Evolutionary conservation across 805 yeast genomes (phyloP), one percentile per base, ranked within the genome.

Genomic region (Candida sonorensis): DNA sequence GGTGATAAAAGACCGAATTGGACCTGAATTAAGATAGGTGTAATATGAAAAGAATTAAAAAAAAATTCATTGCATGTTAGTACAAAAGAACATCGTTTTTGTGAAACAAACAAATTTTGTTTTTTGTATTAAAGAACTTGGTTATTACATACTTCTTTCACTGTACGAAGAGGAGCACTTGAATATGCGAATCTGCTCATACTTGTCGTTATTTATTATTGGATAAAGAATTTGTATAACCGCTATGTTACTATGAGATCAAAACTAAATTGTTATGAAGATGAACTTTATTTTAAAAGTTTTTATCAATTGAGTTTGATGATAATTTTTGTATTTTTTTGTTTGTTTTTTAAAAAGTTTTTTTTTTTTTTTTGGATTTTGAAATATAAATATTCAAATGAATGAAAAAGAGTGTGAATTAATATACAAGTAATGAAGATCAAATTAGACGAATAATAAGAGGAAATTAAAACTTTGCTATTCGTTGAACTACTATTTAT

Each of bases 1-100:
- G 99, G 98, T 19, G 97, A 87, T 42, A 92, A 76, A 51, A 92
- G 77, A 42, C 99, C 98, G 69, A 92, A 94, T 69, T 92, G 98
- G 56, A 88, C 77, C 81, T 75, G 47, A 13, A 41, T 31, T 29
- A 30, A 36, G 15, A 33, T 37, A 35, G 36, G 38, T n/a, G n/a
- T n/a, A n/a, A n/a, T n/a, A n/a, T n/a, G n/a, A n/a, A n/a, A n/a
- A n/a, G n/a, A n/a, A n/a, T n/a, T n/a, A 16, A 29, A 26, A 4
- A 21, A 18, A 32, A 30, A 16, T 14, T 14, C n/a, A n/a, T n/a
- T n/a, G n/a, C n/a, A n/a, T n/a, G n/a, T n/a, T n/a, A n/a, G n/a
- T n/a, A n/a, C n/a, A n/a, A 30, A 23, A 21, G 32, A 34, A 65
- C 78, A n/a, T n/a, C n/a, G n/a, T n/a, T n/a, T n/a, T n/a, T n/a